Evolutionary conservation across 176 grass and related monocot genomes (phyloP), one percentile per base, ranked within the genome.

Genomic region (Hyparrhenia diplandra): DNA sequence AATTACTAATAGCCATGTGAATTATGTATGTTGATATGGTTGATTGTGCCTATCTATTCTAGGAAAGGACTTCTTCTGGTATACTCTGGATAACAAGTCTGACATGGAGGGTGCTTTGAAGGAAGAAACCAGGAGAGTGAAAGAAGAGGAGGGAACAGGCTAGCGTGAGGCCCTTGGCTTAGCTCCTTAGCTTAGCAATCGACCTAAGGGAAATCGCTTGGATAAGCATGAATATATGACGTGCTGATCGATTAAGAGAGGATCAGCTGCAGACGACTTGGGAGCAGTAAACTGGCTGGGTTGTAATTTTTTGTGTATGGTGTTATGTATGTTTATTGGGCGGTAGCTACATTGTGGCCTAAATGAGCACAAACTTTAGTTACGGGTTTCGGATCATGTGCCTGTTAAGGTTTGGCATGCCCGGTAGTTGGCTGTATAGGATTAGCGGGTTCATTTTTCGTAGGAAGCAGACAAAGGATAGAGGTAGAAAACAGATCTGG

Each of bases 221-320:
- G 95, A 98, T 87, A 94, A 93, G 75, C 92, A 98, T 83, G 95
- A 98, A 67, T 98, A 98, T n/a, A n/a, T n/a, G n/a, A n/a, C n/a
- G n/a, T 4, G 95, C 95, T 62, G 95, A 98, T 80, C 92, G 28
- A 83, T 94, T 40, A 94, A 94, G 81, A 90, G 95, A 85, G 92
- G 90, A 76, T 94, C 95, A 13, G 90, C 95, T 68, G 95, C 92
- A 12, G 95, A 98, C 75, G 95, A 98, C 79, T 74, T 94, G 80
- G 95, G 92, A 62, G 90, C 86, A 31, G 92, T n/a, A n/a, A n/a
- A n/a, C n/a, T n/a, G n/a, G n/a, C n/a, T n/a, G n/a, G n/a, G n/a
- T n/a, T n/a, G n/a, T n/a, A n/a, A n/a, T n/a, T n/a, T n/a, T n/a
- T n/a, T n/a, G n/a, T n/a, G n/a, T n/a, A n/a, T n/a, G n/a, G n/a